Evolutionary conservation across 345 rosid genomes (phyloP).

Genomic region (Eucalyptus urophylla): DNA sequence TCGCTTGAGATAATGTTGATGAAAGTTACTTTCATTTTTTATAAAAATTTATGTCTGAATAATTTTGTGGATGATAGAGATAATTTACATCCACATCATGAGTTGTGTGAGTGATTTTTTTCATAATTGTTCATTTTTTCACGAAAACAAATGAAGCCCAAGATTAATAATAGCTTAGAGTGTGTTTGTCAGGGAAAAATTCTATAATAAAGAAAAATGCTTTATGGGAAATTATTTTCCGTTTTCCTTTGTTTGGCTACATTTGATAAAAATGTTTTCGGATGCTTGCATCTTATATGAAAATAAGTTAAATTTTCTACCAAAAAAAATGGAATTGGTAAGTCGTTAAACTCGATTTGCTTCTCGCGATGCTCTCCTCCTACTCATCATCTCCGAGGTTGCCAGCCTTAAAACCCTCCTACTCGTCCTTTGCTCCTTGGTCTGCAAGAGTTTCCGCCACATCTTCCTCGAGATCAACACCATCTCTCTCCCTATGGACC

Average conservation of each 20-base stretch:
- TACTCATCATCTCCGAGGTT: not conserved
- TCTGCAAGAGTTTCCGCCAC: not conserved
- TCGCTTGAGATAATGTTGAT: not conserved
- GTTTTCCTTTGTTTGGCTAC: no score
- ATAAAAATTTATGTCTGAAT: rapidly evolving
- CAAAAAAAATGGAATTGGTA: no score
- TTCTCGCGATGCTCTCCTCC: not conserved
- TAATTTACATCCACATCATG: not conserved
- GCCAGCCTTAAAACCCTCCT: not conserved
- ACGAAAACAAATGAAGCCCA: no score
- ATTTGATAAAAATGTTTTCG: rapidly evolving
- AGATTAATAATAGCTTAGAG: no score
- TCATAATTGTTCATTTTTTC: no score
- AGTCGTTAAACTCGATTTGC: no score
- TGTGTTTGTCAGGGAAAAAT: rapidly evolving
- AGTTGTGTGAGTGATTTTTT: no score
- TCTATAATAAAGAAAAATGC: no score
- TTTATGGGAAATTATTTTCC: no score
- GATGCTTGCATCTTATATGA: no score
- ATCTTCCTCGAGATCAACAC: not conserved
- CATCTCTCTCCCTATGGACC: not conserved
- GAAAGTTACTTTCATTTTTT: no score
- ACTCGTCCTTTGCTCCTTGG: not conserved
- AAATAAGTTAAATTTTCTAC: no score
- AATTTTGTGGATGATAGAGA: rapidly evolving